Conservation (phyloP, 2,329 filamentous ascomycete genomes). For the Xylaria sp. region DNA sequence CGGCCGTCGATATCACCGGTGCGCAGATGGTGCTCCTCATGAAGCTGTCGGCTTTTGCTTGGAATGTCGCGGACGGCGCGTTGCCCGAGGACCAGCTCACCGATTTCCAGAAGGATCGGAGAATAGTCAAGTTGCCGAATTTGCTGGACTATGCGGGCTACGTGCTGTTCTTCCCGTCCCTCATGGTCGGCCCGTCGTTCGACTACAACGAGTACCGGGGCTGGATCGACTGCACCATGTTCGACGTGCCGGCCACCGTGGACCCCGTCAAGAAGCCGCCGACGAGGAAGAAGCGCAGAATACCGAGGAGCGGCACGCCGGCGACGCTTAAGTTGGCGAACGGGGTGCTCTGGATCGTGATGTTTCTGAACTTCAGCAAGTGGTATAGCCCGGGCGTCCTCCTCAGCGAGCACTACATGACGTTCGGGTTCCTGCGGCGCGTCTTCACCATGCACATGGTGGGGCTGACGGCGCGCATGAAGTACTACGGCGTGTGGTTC, state of each 20-base stretch:
- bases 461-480: conserved; percentile 77
- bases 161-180: conserved; percentile 90
- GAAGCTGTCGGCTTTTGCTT: conserved; percentile 96
- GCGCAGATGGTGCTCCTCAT: conserved; percentile 98
- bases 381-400: conserved; percentile 68
- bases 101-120: conserved; percentile 81
- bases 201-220: conserved; percentile 91
- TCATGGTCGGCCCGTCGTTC: conserved; percentile 89
- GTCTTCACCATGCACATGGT: conserved; percentile 84
- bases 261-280: conserved; percentile 84
- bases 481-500: conserved; percentile 97
- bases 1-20: conserved; percentile 82
- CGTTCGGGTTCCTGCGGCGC: conserved; percentile 70
- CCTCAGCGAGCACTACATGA: conserved; percentile 66
- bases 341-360: conserved; percentile 78
- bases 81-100: conserved; percentile 79
- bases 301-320: conserved; percentile 86
- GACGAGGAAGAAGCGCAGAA: conserved; percentile 87
- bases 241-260: conserved; percentile 78
- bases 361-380: conserved; percentile 73
- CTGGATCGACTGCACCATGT: conserved; percentile 95
- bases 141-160: conserved; percentile 86
- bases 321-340: conserved; percentile 74
- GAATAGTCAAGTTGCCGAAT: conserved; percentile 72
- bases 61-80: conserved; percentile 94